Conservation (phyloP, 1,139 yeast genomes). For the Debaryomyces udenii region DNA sequence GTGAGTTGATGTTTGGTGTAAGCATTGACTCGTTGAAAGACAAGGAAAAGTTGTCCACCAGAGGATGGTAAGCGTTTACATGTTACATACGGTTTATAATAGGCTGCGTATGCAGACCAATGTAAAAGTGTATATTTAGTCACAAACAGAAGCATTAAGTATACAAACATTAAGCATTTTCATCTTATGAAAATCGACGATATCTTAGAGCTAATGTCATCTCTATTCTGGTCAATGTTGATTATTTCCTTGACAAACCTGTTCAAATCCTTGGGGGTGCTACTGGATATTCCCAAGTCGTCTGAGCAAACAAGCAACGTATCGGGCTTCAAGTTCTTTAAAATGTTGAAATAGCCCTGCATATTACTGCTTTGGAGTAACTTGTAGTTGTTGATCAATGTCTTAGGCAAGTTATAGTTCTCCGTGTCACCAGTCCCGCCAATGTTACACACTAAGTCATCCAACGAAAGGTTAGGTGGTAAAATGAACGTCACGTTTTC, state of each 20-base stretch:
- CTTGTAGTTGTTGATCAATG: conserved; percentile 40
- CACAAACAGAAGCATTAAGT: not conserved
- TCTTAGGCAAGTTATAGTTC: conserved; percentile 21
- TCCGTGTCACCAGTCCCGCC: conserved; percentile 12
- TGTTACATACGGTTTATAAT: not conserved
- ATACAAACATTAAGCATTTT: not conserved
- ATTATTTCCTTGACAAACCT: conserved; percentile 45
- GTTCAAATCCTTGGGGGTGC: conserved; percentile 40
- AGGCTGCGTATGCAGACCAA: not conserved
- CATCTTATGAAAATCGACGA: conserved; percentile 26
- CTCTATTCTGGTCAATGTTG: conserved; percentile 36
- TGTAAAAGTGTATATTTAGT: not conserved
- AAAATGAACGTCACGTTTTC: conserved; percentile 51
- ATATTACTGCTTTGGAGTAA: conserved; percentile 45
- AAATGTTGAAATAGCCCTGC: conserved; percentile 45
- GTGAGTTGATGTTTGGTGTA: conserved; percentile 75
- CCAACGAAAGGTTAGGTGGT: conserved; percentile 49
- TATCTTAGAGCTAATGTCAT: conserved; percentile 32
- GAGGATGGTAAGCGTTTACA: conserved; percentile 49
- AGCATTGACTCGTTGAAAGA: conserved; percentile 54
- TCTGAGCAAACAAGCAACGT: conserved; percentile 46
- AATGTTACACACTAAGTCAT: conserved; percentile 35
- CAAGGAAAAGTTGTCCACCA: conserved; percentile 51
- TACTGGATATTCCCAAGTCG: conserved; percentile 42
- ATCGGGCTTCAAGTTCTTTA: conserved; percentile 49